Evolutionary conservation across 2,329 filamentous ascomycete genomes (phyloP).

Genomic region (Fusarium subglutinans): DNA sequence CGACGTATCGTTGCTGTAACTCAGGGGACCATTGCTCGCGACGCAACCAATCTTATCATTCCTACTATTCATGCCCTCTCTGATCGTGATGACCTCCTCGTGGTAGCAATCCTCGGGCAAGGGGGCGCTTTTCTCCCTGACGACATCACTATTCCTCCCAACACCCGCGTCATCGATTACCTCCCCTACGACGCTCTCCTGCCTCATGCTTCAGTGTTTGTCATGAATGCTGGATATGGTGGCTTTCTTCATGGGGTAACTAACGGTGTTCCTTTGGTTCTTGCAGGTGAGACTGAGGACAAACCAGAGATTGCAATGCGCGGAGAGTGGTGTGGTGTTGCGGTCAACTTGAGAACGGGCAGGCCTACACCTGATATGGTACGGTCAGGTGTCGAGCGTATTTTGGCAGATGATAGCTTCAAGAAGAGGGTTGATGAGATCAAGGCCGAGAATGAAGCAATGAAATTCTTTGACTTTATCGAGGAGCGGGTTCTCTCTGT

Average conservation of each 20-base stretch:
- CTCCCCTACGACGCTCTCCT: constrained; percentile 59
- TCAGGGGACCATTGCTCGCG: constrained; percentile 56
- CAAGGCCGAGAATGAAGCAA: constrained; percentile 46
- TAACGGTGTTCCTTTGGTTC: constrained; percentile 58
- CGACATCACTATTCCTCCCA: constrained; percentile 48
- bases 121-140: constrained; percentile 37
- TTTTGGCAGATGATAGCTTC: constrained; percentile 45
- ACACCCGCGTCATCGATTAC: constrained; percentile 57
- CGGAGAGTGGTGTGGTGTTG: constrained; percentile 55
- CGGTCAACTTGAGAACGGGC: constrained; percentile 54
- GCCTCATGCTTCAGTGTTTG: constrained; percentile 54
- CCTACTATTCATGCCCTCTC: constrained; percentile 56
- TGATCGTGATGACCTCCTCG: constrained; percentile 50
- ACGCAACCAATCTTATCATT: constrained; percentile 54
- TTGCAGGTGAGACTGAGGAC: constrained; percentile 54
- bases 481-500: constrained; percentile 37
- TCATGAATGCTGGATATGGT: constrained; percentile 61
- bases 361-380: constrained; percentile 44
- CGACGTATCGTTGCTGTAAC: constrained; percentile 57
- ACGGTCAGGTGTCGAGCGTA: constrained; percentile 42
- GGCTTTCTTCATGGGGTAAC: constrained; percentile 56
- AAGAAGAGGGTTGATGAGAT: constrained; percentile 46
- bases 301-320: constrained; percentile 54
- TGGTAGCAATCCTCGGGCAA: constrained; percentile 46
- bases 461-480: constrained; percentile 38